Conservation (phyloP, 768 basidiomycete genomes). For the Tulasnella sp. region DNA sequence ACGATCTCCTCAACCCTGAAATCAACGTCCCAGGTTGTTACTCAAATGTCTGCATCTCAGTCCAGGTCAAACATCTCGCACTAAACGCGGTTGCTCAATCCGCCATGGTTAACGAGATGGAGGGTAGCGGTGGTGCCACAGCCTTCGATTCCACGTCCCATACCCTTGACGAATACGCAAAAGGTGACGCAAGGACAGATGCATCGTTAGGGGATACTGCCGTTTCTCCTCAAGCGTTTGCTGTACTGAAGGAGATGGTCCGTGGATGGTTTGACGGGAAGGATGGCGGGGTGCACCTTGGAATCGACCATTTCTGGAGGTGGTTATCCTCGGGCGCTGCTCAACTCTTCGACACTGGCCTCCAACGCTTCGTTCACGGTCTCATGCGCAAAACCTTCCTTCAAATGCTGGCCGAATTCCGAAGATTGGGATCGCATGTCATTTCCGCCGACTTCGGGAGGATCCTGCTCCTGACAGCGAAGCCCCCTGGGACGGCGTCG, state of each 20-base stretch:
- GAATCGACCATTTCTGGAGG: slow-evolving; percentile 84
- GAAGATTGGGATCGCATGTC: slow-evolving; percentile 86
- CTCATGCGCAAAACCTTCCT: slow-evolving; percentile 98
- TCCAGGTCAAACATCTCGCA: slow-evolving; percentile 86
- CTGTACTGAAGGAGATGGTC: slow-evolving; percentile 79
- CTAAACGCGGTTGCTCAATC: slow-evolving; percentile 94
- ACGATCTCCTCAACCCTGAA: slow-evolving; percentile 80
- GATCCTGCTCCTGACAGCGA: slow-evolving; percentile 87
- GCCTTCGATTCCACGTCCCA: slow-evolving; percentile 91
- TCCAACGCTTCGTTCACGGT: slow-evolving; percentile 90
- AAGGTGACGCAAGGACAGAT: slow-evolving; percentile 63
- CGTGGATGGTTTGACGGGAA: slow-evolving; percentile 84
- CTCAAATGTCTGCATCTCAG: slow-evolving; percentile 86
- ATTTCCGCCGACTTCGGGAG: slow-evolving; percentile 91
- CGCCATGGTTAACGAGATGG: slow-evolving; percentile 91
- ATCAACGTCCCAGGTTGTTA: slow-evolving; percentile 83
- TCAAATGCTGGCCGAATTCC: slow-evolving; percentile 94
- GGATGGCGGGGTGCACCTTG: slow-evolving; percentile 63
- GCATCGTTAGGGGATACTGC: slow-evolving; percentile 85
- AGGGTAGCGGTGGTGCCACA: slow-evolving; percentile 89
- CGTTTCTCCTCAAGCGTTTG: slow-evolving; percentile 81
- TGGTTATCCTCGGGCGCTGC: slow-evolving; percentile 88
- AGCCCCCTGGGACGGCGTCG: slow-evolving; percentile 90
- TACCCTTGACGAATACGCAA: slow-evolving; percentile 84
- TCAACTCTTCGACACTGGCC: slow-evolving; percentile 84